phyloP scores from a whole-genome alignment of 441 rosid genomes.

The Populus hybrid region DNA sequence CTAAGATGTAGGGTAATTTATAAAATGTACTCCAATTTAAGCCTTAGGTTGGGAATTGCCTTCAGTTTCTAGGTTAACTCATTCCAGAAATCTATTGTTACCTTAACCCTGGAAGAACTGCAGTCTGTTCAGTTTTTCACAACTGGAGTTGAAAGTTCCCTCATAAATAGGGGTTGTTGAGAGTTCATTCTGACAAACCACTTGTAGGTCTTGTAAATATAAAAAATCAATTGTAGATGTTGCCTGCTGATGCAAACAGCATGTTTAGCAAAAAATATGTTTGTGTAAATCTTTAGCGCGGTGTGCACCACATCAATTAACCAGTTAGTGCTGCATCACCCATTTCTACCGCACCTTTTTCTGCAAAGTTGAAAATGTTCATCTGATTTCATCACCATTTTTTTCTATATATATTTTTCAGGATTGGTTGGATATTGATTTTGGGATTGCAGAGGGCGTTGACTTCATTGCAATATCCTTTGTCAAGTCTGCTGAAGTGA shows the following conservation, averaged over 20 bases:
- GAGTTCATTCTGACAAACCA: neutral
- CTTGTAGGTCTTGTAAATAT: neutral
- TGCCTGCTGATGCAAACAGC: neutral
- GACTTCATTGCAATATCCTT: constrained; percentile 97
- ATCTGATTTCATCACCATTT: neutral
- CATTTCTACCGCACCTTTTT: neutral
- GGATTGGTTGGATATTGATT: constrained; percentile 99
- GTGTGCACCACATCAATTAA: neutral
- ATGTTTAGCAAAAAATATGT: neutral
- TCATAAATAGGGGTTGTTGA: neutral
- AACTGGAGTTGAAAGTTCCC: neutral
- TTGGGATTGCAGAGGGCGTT: constrained; percentile 90
- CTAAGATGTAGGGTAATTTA: neutral
- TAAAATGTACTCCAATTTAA: neutral
- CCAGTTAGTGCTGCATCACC: neutral
- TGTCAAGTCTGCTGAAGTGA: constrained; percentile 98
- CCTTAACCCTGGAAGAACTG: neutral
- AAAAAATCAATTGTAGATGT: neutral
- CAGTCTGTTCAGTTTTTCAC: neutral
- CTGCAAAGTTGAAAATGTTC: neutral
- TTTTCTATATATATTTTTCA: constrained; percentile 27
- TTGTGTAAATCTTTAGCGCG: neutral
- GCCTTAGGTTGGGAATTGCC: neutral
- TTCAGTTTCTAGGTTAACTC: neutral
- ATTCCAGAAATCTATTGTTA: neutral